Evolutionary conservation across 345 rosid genomes (phyloP).

Genomic region (Salix dunnii): DNA sequence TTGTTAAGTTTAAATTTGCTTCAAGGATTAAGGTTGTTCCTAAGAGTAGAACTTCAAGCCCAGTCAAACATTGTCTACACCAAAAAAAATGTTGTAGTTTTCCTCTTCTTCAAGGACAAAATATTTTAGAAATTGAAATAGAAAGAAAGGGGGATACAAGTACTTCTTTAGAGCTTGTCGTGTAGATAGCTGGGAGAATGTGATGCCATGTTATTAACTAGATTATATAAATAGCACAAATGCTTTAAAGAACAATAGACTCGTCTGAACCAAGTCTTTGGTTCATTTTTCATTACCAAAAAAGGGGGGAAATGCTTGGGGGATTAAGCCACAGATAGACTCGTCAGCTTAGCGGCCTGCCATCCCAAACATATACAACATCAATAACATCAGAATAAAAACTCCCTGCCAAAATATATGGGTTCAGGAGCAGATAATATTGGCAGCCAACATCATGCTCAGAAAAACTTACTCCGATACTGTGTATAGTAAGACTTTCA

Average conservation of each 20-base stretch:
- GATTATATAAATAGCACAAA: background rate
- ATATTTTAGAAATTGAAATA: too few species aligned
- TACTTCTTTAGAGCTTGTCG: background rate
- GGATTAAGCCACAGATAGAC: background rate
- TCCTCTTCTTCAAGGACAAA: too few species aligned
- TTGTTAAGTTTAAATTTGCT: too few species aligned
- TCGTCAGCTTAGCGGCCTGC: background rate
- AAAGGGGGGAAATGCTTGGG: background rate
- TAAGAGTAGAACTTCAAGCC: too few species aligned
- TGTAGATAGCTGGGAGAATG: background rate
- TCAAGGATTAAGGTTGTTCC: too few species aligned
- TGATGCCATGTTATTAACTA: background rate
- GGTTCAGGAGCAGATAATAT: conserved; percentile 15
- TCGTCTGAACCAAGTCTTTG: background rate
- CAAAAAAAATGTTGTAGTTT: too few species aligned
- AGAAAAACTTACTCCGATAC: background rate
- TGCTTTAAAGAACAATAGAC: background rate
- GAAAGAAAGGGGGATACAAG: too few species aligned
- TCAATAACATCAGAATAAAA: background rate
- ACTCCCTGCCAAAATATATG: conserved; percentile 14
- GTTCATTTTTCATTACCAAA: background rate
- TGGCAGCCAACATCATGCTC: background rate
- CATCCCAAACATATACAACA: background rate
- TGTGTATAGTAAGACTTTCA: background rate
- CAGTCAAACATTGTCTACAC: too few species aligned